Base-by-base conservation (phyloP, 2,329 filamentous ascomycete species). In the Cladophialophora bantiana region DNA sequence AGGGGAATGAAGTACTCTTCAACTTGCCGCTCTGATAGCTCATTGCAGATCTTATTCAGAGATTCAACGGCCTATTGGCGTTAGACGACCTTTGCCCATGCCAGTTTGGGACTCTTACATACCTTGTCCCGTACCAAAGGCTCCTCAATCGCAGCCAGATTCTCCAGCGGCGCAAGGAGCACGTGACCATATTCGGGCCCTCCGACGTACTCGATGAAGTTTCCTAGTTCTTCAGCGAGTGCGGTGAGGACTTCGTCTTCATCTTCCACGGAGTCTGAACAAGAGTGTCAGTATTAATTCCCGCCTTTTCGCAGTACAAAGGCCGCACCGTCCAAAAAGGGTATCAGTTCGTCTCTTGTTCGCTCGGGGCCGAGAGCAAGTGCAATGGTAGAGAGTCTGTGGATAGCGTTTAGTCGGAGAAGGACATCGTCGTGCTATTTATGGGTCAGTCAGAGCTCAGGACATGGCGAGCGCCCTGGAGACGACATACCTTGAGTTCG, bases 171-270 rank as follows among this genome's bases (percentile, higher is more conserved):
- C 60, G 95, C 97, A 67, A 99, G 89, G 69, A 99, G 90, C 78
- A 98, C 94, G 82, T 99, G 95, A 75, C 91, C 95, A 83, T 90
- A 93, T 81, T 96, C 90, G 71, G 95, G 89, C 69, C 95, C 95
- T 70, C 95, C 95, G 73, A 99, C 95, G 76, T 98, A 98, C 80
- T 99, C 95, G 80, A 97, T 93, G 79, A 99, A 99, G 78, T 88
- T 90, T 73, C 95, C 95, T 72, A 99, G 88, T 84, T 99, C 95
- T 78, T 98, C 95, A 79, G 94, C 97, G 74, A 99, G 84, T 72
- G 95, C 95, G 70, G 96, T 97, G 73, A 99, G 88, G 69, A 99
- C 96, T 81, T 99, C 95, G 75, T 99, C 95, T 81, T 99, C 95
- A 77, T 99, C 95, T 83, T 99, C 95, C 75, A 99, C 94, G 60